These are phyloP conservation scores for Rosa hybrid DNA, from an alignment of 331 rosid species.

Conservation along the genomic window DNA sequence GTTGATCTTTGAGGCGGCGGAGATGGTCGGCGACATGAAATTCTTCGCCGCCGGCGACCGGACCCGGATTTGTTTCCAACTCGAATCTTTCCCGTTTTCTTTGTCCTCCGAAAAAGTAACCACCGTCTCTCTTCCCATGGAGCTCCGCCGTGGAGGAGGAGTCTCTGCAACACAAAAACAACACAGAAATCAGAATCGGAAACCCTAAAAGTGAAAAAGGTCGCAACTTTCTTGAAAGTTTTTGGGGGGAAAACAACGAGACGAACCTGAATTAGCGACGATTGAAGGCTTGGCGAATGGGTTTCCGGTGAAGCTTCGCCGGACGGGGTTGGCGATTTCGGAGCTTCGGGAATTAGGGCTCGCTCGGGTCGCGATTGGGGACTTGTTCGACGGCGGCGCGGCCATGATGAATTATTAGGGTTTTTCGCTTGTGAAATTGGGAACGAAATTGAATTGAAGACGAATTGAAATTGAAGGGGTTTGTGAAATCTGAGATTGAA, in stretches of 20 bases:
- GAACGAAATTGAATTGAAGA: neutral
- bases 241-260: too few relatives aligned
- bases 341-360: constrained; percentile 63
- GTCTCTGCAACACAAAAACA: constrained; percentile 40
- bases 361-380: constrained; percentile 28
- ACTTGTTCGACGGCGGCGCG: constrained; percentile 51
- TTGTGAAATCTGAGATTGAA: neutral
- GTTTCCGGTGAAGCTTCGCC: constrained; percentile 71
- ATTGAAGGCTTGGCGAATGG: constrained; percentile 65
- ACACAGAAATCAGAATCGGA: neutral
- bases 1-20: constrained; percentile 71
- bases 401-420: constrained; percentile 20
- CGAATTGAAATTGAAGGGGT: too few relatives aligned
- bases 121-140: constrained; percentile 35
- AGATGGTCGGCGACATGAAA: constrained; percentile 88
- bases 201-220: neutral
- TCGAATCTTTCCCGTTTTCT: constrained; percentile 69
- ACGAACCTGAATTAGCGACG: constrained; percentile 13
- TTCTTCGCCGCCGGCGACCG: constrained; percentile 70
- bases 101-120: constrained; percentile 51
- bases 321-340: constrained; percentile 48
- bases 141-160: constrained; percentile 45
- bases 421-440: neutral
- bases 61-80: constrained; percentile 36
- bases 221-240: constrained; percentile 4